Evolutionary conservation across 345 rosid genomes (phyloP).

Genomic region (Hibiscus tridactylites): DNA sequence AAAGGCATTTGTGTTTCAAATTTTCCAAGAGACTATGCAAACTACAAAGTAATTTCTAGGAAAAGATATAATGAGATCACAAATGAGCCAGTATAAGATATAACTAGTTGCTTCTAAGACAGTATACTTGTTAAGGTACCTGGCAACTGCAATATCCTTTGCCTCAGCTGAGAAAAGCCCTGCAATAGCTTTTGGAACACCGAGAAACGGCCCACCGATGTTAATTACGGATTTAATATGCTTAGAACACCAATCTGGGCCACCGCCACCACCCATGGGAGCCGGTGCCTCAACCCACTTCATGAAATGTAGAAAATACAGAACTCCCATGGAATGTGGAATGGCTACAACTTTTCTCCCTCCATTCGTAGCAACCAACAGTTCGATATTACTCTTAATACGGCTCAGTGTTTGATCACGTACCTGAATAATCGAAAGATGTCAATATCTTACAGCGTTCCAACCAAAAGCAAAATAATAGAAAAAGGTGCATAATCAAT

Average conservation of each 20-base stretch:
- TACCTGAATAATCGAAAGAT: conserved; percentile 39
- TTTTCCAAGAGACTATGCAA: not conserved
- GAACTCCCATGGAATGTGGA: conserved; percentile 71
- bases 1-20: not conserved
- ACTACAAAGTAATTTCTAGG: not conserved
- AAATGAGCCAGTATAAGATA: not conserved
- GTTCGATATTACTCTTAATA: conserved; percentile 46
- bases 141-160: conserved; percentile 53
- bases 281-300: conserved; percentile 73
- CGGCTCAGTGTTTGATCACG: conserved; percentile 84
- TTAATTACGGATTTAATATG: conserved; percentile 60
- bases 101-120: not conserved
- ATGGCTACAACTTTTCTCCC: conserved; percentile 52
- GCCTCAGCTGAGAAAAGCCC: conserved; percentile 59
- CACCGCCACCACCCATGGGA: conserved; percentile 70
- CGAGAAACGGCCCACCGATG: conserved; percentile 64
- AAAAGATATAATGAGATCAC: not conserved
- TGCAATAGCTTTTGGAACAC: conserved; percentile 53
- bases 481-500: not conserved
- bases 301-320: conserved; percentile 65
- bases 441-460: not conserved
- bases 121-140: conserved; percentile 22
- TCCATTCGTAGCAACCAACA: conserved; percentile 54
- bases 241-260: conserved; percentile 59
- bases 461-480: not conserved